Conservation (phyloP, 2,329 filamentous ascomycete species). For the Curvularia spicifera region DNA sequence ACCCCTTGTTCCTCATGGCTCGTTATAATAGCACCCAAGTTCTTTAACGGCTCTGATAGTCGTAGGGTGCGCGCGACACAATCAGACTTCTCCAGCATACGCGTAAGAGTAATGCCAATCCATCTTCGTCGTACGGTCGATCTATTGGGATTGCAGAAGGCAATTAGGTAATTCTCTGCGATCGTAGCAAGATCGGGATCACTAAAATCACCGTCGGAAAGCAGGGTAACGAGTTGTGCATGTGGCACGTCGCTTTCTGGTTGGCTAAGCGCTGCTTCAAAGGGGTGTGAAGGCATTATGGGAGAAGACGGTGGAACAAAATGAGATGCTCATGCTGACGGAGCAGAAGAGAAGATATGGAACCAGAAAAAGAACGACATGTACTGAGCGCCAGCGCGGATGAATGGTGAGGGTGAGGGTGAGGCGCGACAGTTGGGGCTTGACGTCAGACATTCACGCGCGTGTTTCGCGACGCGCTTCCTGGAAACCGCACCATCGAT, state of each 20-base stretch:
- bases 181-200: constrained; percentile 17
- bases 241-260: constrained; percentile 32
- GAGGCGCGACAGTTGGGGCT: constrained; percentile 16
- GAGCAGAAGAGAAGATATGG: background rate
- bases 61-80: constrained; percentile 27
- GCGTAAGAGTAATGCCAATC: constrained; percentile 40
- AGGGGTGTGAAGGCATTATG: constrained; percentile 24
- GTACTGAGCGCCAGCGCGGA: constrained; percentile 2
- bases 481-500: background rate
- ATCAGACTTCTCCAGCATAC: constrained; percentile 28
- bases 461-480: constrained; percentile 4
- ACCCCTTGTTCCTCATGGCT: constrained; percentile 34
- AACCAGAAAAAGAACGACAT: constrained; percentile 3
- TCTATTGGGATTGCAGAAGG: constrained; percentile 32
- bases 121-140: constrained; percentile 37
- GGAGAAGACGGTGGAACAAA: background rate
- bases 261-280: constrained; percentile 31
- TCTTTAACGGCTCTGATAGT: constrained; percentile 16
- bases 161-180: constrained; percentile 34
- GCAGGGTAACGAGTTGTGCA: constrained; percentile 25
- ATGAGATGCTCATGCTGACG: constrained; percentile 13
- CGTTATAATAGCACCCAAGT: constrained; percentile 37
- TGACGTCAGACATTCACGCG: constrained; percentile 24
- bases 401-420: constrained; percentile 1
- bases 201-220: constrained; percentile 19